These are phyloP conservation scores for Neoascochyta sp. DNA, from an alignment of 2,329 filamentous ascomycete genomes.

Conservation along the genomic window DNA sequence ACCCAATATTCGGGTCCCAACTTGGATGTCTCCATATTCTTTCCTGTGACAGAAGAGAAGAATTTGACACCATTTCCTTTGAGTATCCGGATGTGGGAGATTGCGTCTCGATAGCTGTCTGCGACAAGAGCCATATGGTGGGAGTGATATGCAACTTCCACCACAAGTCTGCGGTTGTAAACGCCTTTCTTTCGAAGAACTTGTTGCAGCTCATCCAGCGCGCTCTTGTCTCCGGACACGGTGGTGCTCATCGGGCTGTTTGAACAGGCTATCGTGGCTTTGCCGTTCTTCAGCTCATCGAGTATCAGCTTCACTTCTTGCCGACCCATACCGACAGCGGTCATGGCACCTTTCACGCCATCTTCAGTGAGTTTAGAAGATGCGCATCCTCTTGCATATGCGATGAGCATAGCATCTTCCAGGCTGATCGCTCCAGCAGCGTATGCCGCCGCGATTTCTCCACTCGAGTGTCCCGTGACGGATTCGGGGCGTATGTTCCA, in stretches of 20 bases:
- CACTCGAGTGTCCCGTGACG: slow-evolving; percentile 40
- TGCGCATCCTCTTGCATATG: no score
- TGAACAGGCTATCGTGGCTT: slow-evolving; percentile 19
- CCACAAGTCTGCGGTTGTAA: slow-evolving; percentile 38
- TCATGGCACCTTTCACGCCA: not conserved
- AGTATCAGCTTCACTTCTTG: not conserved
- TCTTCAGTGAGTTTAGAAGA: no score
- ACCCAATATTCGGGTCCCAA: slow-evolving; percentile 26
- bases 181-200: slow-evolving; percentile 32
- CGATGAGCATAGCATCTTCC: no score
- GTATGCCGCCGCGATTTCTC: slow-evolving; percentile 43
- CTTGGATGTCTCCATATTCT: slow-evolving; percentile 3
- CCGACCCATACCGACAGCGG: slow-evolving; percentile 18
- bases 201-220: slow-evolving; percentile 33
- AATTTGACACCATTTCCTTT: slow-evolving; percentile 1
- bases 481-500: slow-evolving; percentile 10
- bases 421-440: slow-evolving; percentile 27
- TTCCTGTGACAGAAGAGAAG: slow-evolving; percentile 16
- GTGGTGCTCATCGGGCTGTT: slow-evolving; percentile 46
- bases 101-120: slow-evolving; percentile 11
- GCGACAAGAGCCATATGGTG: slow-evolving; percentile 17
- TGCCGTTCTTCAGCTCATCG: slow-evolving; percentile 1
- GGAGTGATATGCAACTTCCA: slow-evolving; percentile 27
- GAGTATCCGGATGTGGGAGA: slow-evolving; percentile 5
- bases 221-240: slow-evolving; percentile 42